Conservation (phyloP, 108 stramenopile species). For the Skeletonema tropicum region DNA sequence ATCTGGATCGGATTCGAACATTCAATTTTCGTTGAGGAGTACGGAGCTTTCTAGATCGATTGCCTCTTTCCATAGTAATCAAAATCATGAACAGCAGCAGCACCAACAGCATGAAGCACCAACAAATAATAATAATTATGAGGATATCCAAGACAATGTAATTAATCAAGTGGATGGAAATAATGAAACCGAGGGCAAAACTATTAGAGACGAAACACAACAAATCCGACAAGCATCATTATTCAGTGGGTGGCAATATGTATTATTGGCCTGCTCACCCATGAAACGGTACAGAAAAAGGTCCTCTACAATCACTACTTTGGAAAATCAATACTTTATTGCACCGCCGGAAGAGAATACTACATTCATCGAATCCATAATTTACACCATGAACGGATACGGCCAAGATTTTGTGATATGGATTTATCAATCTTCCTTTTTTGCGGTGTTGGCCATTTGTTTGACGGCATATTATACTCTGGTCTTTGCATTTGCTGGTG, state of each 20-base stretch:
- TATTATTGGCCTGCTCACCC: background rate
- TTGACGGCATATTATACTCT: conserved; percentile 18
- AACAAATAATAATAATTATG: background rate
- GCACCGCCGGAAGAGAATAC: conserved; percentile 23
- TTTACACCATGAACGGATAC: conserved; percentile 8
- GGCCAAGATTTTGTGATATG: conserved; percentile 32
- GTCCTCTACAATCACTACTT: conserved; percentile 5
- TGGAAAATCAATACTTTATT: conserved; percentile 35
- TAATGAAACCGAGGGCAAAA: background rate
- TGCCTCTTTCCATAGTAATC: background rate
- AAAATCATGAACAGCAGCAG: background rate
- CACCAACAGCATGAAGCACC: background rate
- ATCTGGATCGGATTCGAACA: background rate
- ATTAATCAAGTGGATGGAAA: background rate
- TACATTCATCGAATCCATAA: conserved; percentile 9
- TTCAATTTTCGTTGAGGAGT: background rate
- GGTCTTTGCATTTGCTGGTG: conserved; percentile 23
- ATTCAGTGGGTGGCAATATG: background rate
- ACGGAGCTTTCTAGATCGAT: background rate
- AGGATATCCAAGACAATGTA: background rate
- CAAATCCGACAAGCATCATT: background rate
- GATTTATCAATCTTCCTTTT: conserved; percentile 35
- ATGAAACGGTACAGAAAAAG: conserved; percentile 8
- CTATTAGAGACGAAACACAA: background rate
- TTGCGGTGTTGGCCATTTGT: conserved; percentile 13